Base-by-base conservation (phyloP, 1,139 yeast genomes). In the Scheffersomyces parashehatae region DNA sequence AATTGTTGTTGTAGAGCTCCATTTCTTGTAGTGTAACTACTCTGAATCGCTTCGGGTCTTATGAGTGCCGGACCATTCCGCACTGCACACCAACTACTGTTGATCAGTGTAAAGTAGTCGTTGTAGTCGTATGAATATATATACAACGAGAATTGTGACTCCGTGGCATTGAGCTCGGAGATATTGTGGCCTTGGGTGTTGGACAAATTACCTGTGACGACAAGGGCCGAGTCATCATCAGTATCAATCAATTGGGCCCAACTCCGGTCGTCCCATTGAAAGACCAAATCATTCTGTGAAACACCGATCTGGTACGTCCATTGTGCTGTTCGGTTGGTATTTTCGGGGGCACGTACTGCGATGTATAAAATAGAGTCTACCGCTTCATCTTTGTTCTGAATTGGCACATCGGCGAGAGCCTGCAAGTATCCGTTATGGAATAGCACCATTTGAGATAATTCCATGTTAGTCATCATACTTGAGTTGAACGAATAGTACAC, bases 71-170 rank as follows among this genome's bases (percentile, higher is more conserved):
- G 79, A 0, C 80, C 79, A 37, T 65, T 69, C 35, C 77, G 65
- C 4, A 89, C 68, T 0, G 96, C 96, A 62, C 95, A 86, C 79
- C 88, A 82, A 45, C 95, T 85, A 49, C 70, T 69, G 36, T 79
- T 74, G 40, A 87, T 58, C 3, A 67, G 62, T 11, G 55, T 51
- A 39, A 81, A 71, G 49, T 74, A 56, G 51, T 70, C 56, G 31
- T 64, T 59, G 35, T 69, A 62, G 3, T 70, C 73, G 36, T 68
- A 59, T 3, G 79, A 65, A 54, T 78, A 82, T 3, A 83, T 54
- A 60, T 68, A 73, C 39, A 85, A 47, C 43, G 70, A 67, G 55
- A 75, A 77, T 36, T 69, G 59, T 12, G 75, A 68, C 59, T 35
- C 56, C 3, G 69, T 56, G 4, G 61, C 60, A 51, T 68, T 67